Base-by-base conservation (phyloP, 2,329 filamentous ascomycete species). In the Stachybotrys chlorohalonatus region DNA sequence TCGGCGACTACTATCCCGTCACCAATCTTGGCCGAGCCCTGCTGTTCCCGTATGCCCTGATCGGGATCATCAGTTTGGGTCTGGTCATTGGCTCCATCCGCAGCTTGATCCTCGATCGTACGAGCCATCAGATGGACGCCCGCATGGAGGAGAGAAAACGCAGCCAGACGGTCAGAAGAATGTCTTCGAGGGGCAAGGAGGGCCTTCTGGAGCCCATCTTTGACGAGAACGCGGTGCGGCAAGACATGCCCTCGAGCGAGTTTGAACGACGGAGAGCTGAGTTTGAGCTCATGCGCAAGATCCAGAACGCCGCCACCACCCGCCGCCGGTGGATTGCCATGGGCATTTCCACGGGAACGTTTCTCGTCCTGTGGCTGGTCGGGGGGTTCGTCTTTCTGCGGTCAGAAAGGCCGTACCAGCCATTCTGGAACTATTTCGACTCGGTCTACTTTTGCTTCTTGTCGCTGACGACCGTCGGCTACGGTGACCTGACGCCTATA, bases 381-480 rank as follows among this genome's bases (percentile, higher is more conserved):
- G 92, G 92, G 3, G 90, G 90, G 2, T 75, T 84, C 13, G 80
- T 94, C 9, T 96, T 96, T 59, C 71, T 78, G 62, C 65, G 64
- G 11, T 75, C 70, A 53, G 83, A 86, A 64, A 54, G 64, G 15
- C 64, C 67, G 0, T 83, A 82, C 52, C 82, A 86, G 59, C 52
- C 24, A n/a, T 42, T 66, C 3, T 86, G 90, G 83, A 77, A 72
- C 1, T 96, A 95, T 65, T 96, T 93, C 61, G 76, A 91, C 55
- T 81, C 85, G 0, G 77, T 96, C 48, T 96, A 96, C 70, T 95
- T 96, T 66, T 85, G 85, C 60, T 96, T 94, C 68, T 84, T 90
- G 39, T 86, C 85, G 3, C 80, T 96, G 30, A 77, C 91, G 2
- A 96, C 92, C 0, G 89, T 96, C 45, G 92, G 92, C 1, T 96